A percentile compares a stretch with the other conserved stretches of the same genome.
Conservation (phyloP, 768 basidiomycete species). For the Xerocomellus chrysenteron region DNA sequence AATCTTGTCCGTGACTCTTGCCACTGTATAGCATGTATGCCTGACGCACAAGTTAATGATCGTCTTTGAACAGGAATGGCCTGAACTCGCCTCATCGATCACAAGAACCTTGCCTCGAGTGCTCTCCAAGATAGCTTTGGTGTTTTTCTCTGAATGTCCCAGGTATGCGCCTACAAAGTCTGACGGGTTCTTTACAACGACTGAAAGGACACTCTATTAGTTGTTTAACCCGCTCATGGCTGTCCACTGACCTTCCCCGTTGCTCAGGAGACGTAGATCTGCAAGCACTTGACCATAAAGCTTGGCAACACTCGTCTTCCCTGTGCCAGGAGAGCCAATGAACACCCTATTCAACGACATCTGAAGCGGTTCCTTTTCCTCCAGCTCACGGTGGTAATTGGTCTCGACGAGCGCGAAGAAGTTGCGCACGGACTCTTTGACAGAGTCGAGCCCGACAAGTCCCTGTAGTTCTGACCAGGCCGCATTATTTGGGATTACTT, state of each 20-base stretch:
- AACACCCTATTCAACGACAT: slow-evolving; percentile 65
- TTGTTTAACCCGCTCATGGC: not conserved
- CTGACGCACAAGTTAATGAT: not conserved
- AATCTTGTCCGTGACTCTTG: slow-evolving; percentile 38
- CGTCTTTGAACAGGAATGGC: not conserved
- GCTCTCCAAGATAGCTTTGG: slow-evolving; percentile 58
- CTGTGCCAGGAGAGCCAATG: slow-evolving; percentile 67
- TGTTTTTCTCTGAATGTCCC: slow-evolving; percentile 63
- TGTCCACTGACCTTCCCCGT: slow-evolving; percentile 56
- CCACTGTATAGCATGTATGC: slow-evolving; percentile 53
- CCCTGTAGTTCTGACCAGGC: slow-evolving; percentile 53
- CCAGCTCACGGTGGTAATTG: slow-evolving; percentile 62
- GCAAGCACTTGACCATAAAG: slow-evolving; percentile 63
- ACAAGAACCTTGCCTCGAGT: slow-evolving; percentile 66
- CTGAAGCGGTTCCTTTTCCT: slow-evolving; percentile 50
- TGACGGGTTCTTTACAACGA: slow-evolving; percentile 64
- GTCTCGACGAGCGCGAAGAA: slow-evolving; percentile 46
- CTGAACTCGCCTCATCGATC: slow-evolving; percentile 59
- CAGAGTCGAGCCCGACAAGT: slow-evolving; percentile 53
- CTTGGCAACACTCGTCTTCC: slow-evolving; percentile 69
- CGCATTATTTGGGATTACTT: slow-evolving; percentile 42
- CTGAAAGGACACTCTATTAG: slow-evolving; percentile 33
- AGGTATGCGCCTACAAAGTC: slow-evolving; percentile 63
- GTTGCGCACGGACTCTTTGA: slow-evolving; percentile 53
- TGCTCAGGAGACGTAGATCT: slow-evolving; percentile 64